phyloP scores from a whole-genome alignment of 1,139 yeast species.

The Nakaseomyces sp. region DNA sequence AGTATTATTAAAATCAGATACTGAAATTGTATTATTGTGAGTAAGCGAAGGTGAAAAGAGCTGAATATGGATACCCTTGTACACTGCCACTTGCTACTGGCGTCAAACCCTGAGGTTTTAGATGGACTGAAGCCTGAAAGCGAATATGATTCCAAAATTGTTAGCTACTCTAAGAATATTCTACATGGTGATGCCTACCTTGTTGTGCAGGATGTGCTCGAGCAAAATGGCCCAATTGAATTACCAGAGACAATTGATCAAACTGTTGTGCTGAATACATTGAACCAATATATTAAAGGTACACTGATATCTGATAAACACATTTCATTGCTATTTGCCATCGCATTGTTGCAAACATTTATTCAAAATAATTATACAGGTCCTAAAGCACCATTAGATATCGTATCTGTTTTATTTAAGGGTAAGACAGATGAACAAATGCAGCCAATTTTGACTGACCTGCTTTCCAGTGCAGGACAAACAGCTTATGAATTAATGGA shows the following conservation, averaged over 20 bases:
- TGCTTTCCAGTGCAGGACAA: conserved; percentile 39
- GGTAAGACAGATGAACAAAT: conserved; percentile 1
- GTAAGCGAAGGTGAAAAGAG: not conserved
- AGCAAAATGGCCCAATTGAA: not conserved
- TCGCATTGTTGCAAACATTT: conserved; percentile 57
- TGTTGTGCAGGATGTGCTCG: conserved; percentile 15
- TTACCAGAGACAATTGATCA: not conserved
- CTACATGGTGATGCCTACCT: conserved; percentile 21
- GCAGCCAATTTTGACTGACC: conserved; percentile 34
- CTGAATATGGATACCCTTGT: conserved; percentile 17
- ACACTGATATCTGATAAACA: conserved; percentile 2
- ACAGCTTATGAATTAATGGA: conserved; percentile 51
- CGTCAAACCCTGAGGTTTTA: conserved; percentile 15
- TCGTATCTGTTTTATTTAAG: conserved; percentile 28
- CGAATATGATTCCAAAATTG: conserved; percentile 8
- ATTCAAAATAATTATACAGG: conserved; percentile 80
- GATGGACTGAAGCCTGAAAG: conserved; percentile 7
- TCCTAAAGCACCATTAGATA: conserved; percentile 45
- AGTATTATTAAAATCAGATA: not conserved
- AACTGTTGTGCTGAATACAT: conserved; percentile 4
- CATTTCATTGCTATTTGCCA: conserved; percentile 34
- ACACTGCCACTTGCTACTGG: conserved; percentile 20
- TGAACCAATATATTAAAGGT: conserved; percentile 6
- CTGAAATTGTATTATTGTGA: not conserved
- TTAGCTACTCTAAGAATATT: conserved; percentile 13